Base-by-base conservation (phyloP, 23 red algal genomes). In the Gracilaria vermiculophylla region DNA sequence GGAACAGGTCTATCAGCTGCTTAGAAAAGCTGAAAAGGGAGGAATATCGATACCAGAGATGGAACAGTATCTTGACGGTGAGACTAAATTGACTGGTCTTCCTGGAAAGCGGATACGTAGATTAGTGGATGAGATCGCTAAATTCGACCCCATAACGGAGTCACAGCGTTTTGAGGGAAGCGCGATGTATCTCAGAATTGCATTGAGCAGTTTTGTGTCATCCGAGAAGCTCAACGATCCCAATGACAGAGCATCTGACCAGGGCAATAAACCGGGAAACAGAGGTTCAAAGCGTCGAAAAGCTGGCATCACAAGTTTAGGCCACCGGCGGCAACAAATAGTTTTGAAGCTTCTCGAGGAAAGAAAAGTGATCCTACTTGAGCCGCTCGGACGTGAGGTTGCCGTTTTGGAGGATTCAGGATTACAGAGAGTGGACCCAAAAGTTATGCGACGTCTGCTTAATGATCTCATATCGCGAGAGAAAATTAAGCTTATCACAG, bases 31-130 rank as follows among this genome's bases (percentile, higher is more conserved):
- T 28, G 84, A 70, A 8, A 40, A 65, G 45, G 69, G 64, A 37
- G 84, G 84, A 5, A 76, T 88, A 42, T 76, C 84, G 13, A 52
- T 88, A 55, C 84, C 84, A 19, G 69, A 88, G 53, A 57, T 88
- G 45, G 31, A 40, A 7, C 39, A 65, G 17, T 60, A 88, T 33
- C 44, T 88, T 43, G 84, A 88, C 65, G 69, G 69, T 45, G 84
- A 70, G 0, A 27, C 49, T 12, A 48, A 64, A 1, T 56, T 77
- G 15, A 61, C 53, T 25, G 53, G 37, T 51, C 65, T 58, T 41
- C 54, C 40, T 0, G 31, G 45, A 21, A 88, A 88, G 54, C 84
- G 84, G 20, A 61, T 88, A 36, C 69, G 84, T 20, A 88, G 69
- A 73, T 77, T 88, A 44, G 69, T 88, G 5, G 58, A 88, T 64